Conservation (phyloP, 345 rosid species). For the Pelargonium nanum region DNA sequence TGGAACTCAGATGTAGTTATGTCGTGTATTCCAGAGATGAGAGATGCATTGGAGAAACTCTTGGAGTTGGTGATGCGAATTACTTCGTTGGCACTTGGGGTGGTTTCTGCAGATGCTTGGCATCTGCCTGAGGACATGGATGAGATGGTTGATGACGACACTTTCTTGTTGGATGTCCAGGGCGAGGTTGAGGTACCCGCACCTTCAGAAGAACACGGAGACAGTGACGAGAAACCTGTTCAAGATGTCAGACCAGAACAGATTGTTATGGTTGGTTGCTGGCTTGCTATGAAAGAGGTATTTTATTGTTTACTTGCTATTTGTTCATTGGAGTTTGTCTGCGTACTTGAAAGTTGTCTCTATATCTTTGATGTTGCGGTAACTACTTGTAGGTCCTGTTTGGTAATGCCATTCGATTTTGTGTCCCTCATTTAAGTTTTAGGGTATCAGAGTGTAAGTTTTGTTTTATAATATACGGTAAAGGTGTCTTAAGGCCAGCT, state of each 20-base stretch:
- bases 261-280: constrained; percentile 92
- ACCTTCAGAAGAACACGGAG: constrained; percentile 33
- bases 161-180: constrained; percentile 35
- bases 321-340: constrained; percentile 3
- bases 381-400: too few relatives aligned
- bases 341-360: background rate
- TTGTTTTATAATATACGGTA: too few relatives aligned
- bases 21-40: constrained; percentile 58
- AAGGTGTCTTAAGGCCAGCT: too few relatives aligned
- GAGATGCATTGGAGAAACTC: constrained; percentile 56
- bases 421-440: too few relatives aligned
- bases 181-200: constrained; percentile 25
- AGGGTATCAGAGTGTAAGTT: too few relatives aligned
- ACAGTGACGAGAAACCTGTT: constrained; percentile 23
- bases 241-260: constrained; percentile 50
- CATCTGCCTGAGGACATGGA: constrained; percentile 71
- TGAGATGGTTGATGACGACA: constrained; percentile 63
- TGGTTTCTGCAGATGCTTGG: constrained; percentile 97
- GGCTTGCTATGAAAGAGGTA: constrained; percentile 99
- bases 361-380: background rate
- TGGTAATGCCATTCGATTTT: too few relatives aligned
- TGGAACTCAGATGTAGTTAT: constrained; percentile 66
- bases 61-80: constrained; percentile 64
- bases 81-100: constrained; percentile 88
- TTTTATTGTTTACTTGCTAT: constrained; percentile 9